A percentile compares a stretch with the other conserved stretches of the same genome.
These are phyloP conservation scores for Linaria vulgaris DNA, from an alignment of 257 asterid genomes.

Conservation along the genomic window DNA sequence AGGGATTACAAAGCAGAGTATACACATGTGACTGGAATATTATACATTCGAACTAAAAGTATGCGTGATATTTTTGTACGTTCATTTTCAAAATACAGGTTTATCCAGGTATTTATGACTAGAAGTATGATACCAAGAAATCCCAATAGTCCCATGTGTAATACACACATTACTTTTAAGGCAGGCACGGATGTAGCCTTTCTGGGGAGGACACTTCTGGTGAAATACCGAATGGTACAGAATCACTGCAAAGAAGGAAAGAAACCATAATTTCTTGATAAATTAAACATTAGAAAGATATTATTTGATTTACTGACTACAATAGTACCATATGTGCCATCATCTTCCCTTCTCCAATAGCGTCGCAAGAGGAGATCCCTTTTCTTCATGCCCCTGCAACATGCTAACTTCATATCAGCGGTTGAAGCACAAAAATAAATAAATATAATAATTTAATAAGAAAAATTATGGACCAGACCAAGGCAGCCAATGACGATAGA, in stretches of 20 bases:
- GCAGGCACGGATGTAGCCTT: constrained; percentile 92
- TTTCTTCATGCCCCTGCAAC: constrained; percentile 82
- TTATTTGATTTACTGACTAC: constrained; percentile 19
- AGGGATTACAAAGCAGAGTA: background rate
- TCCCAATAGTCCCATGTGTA: constrained; percentile 30
- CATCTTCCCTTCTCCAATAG: constrained; percentile 99
- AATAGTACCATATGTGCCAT: constrained; percentile 83
- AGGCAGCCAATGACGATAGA: constrained; percentile 82
- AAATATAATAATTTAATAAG: constrained; percentile 17
- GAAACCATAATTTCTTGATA: constrained; percentile 14
- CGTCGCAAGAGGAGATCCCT: constrained; percentile 90
- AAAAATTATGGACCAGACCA: constrained; percentile 57
- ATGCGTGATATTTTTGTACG: constrained; percentile 2
- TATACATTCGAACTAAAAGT: constrained; percentile 7
- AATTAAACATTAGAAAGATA: constrained; percentile 23
- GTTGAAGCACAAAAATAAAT: constrained; percentile 13
- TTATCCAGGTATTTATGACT: constrained; percentile 13
- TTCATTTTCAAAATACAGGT: constrained; percentile 9
- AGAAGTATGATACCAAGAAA: constrained; percentile 13
- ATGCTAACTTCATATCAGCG: constrained; percentile 25
- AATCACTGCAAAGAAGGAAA: constrained; percentile 60
- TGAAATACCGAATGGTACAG: constrained; percentile 91
- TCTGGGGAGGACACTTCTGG: constrained; percentile 75
- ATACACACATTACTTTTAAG: constrained; percentile 95
- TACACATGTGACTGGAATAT: constrained; percentile 12